Conservation (phyloP, 345 rosid genomes). For the Gossypium turneri region DNA sequence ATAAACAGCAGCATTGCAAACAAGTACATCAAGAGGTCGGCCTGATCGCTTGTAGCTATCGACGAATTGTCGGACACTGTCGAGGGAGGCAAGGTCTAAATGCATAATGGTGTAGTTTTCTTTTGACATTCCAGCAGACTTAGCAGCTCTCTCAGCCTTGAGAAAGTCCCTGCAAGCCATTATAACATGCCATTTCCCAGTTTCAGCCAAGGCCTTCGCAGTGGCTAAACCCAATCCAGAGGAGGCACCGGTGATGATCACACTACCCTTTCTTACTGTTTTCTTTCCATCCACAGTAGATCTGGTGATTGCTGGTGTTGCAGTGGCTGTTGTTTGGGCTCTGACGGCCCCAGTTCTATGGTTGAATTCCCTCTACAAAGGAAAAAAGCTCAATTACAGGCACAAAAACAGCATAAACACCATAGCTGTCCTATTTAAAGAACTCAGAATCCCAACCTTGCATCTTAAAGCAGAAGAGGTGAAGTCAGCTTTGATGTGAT, state of each 20-base stretch:
- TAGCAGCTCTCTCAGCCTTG: constrained; percentile 86
- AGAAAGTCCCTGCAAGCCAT: constrained; percentile 98
- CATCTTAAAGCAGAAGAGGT: constrained; percentile 46
- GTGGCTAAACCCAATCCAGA: constrained; percentile 84
- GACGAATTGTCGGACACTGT: constrained; percentile 86
- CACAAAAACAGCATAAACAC: not conserved
- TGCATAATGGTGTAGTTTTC: constrained; percentile 89
- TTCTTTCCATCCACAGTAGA: constrained; percentile 59
- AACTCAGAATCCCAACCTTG: constrained; percentile 37
- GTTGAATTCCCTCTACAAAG: constrained; percentile 44
- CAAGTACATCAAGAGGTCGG: constrained; percentile 73
- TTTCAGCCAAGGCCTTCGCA: constrained; percentile 78
- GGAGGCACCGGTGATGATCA: constrained; percentile 74
- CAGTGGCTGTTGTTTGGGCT: constrained; percentile 61
- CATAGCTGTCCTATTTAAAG: not conserved
- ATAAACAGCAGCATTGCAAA: constrained; percentile 94
- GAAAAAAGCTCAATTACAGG: not conserved
- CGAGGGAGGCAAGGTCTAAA: constrained; percentile 87
- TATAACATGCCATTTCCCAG: constrained; percentile 28
- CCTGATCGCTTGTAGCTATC: constrained; percentile 62
- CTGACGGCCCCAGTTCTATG: constrained; percentile 40
- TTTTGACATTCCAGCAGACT: constrained; percentile 72
- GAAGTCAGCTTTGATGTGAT: constrained; percentile 49
- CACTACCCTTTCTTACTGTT: constrained; percentile 68
- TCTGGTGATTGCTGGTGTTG: constrained; percentile 41